These are phyloP conservation scores for Fusarium sp. DNA, from an alignment of 2,329 filamentous ascomycete species.

Conservation along the genomic window DNA sequence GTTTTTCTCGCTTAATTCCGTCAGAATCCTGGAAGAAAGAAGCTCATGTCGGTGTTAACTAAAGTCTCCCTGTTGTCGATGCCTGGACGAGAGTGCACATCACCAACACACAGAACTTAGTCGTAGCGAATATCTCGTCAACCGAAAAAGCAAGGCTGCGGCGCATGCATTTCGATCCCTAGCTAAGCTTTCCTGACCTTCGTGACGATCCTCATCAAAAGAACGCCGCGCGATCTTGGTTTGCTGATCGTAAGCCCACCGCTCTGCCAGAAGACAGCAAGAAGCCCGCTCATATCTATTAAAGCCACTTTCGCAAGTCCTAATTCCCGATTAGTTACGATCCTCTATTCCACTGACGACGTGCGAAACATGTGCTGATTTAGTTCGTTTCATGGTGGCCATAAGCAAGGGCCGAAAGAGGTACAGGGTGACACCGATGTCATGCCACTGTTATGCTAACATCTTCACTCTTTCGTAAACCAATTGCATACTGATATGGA, in stretches of 20 bases:
- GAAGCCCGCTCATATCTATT: not conserved
- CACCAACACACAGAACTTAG: rapidly evolving
- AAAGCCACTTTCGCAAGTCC: not conserved
- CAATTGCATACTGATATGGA: too few relatives aligned
- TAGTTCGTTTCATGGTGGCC: too few relatives aligned
- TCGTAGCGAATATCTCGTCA: not conserved
- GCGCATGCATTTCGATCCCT: not conserved
- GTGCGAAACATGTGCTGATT: not conserved
- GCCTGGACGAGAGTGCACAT: not conserved
- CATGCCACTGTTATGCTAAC: too few relatives aligned
- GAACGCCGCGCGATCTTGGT: not conserved
- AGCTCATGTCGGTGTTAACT: too few relatives aligned
- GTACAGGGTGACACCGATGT: too few relatives aligned
- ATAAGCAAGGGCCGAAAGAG: too few relatives aligned
- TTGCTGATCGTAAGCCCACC: not conserved
- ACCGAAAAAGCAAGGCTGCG: not conserved
- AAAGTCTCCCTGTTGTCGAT: not conserved
- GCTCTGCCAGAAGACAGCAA: not conserved
- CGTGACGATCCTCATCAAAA: too few relatives aligned
- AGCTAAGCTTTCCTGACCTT: not conserved
- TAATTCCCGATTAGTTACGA: not conserved
- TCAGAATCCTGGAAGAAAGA: not conserved
- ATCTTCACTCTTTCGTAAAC: too few relatives aligned
- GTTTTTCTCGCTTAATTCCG: not conserved
- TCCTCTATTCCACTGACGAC: not conserved